Percentiles rank a stretch among this genome's conserved stretches.
phyloP scores from a whole-genome alignment of 352 stramenopile genomes.

The Phytophthora quininea region DNA sequence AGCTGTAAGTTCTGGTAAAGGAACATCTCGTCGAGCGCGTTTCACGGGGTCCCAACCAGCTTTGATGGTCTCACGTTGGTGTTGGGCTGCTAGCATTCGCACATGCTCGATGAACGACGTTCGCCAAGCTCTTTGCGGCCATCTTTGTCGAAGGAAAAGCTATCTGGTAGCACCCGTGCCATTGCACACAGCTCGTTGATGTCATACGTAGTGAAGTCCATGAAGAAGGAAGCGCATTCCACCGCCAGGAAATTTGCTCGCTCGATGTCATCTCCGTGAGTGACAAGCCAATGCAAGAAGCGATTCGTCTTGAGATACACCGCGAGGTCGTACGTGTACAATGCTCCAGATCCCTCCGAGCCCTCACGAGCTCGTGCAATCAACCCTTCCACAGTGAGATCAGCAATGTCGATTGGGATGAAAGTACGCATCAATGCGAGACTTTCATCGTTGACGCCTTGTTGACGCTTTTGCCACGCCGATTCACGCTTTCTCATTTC shows the following conservation, averaged over 20 bases:
- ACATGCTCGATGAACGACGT: slow-evolving; percentile 72
- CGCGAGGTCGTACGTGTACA: slow-evolving; percentile 80
- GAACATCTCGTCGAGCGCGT: slow-evolving; percentile 47
- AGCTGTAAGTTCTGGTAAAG: slow-evolving; percentile 60
- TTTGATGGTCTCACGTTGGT: slow-evolving; percentile 62
- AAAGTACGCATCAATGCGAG: slow-evolving; percentile 51
- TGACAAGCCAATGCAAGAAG: slow-evolving; percentile 80
- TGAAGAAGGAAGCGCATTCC: slow-evolving; percentile 64
- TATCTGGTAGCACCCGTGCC: slow-evolving; percentile 49
- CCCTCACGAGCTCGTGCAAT: slow-evolving; percentile 44
- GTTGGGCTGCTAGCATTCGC: slow-evolving; percentile 53
- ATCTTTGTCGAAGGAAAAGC: slow-evolving; percentile 82
- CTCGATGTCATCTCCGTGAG: slow-evolving; percentile 69
- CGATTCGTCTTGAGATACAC: slow-evolving; percentile 83
- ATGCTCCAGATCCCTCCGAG: slow-evolving; percentile 30
- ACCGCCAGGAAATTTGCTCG: slow-evolving; percentile 75
- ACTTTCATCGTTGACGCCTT: slow-evolving; percentile 44
- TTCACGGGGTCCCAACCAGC: slow-evolving; percentile 66
- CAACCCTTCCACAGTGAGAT: slow-evolving; percentile 59
- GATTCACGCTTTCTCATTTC: slow-evolving; percentile 62
- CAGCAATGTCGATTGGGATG: slow-evolving; percentile 61
- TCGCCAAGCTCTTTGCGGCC: slow-evolving; percentile 68
- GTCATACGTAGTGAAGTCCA: slow-evolving; percentile 72
- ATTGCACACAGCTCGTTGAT: slow-evolving; percentile 71
- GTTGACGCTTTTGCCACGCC: slow-evolving; percentile 49